Evolutionary conservation across 345 rosid genomes (phyloP).

Genomic region (Boechera retrofracta): DNA sequence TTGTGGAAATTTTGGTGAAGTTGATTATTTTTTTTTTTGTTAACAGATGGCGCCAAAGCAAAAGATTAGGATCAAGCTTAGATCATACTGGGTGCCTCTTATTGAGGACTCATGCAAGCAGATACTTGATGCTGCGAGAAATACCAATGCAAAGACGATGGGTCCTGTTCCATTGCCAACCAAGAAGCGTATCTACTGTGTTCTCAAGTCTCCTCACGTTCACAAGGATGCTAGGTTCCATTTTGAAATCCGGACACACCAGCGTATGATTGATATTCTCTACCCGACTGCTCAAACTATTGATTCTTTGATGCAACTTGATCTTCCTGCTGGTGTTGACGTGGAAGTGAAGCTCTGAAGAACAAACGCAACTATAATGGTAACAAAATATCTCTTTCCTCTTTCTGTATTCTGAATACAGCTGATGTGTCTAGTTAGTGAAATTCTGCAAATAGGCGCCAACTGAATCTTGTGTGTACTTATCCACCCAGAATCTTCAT

Average conservation of each 20-base stretch:
- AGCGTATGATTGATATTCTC: constrained; percentile 86
- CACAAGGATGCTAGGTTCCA: constrained; percentile 99
- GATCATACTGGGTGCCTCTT: constrained; percentile 91
- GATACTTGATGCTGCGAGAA: constrained; percentile 89
- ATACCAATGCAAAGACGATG: constrained; percentile 90
- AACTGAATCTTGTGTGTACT: background rate
- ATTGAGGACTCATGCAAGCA: constrained; percentile 98
- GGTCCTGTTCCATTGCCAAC: constrained; percentile 97
- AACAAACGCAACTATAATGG: constrained; percentile 23
- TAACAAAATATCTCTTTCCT: constrained; percentile 7
- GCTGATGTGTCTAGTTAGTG: constrained; percentile 14
- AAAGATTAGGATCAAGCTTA: constrained; percentile 92
- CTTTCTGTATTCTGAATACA: background rate
- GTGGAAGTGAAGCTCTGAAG: constrained; percentile 95
- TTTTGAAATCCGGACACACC: constrained; percentile 94
- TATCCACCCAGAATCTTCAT: background rate
- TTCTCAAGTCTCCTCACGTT: constrained; percentile 98
- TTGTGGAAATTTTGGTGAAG: background rate
- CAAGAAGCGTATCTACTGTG: constrained; percentile 87
- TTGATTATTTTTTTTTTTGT: constrained; percentile 15
- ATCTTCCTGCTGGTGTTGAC: constrained; percentile 96
- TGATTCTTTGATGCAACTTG: constrained; percentile 98
- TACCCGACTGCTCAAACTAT: constrained; percentile 97
- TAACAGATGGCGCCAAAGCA: constrained; percentile 90
- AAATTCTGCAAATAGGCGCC: background rate